Conservation (phyloP, 768 basidiomycete species). For the Pulveroboletus frians region DNA sequence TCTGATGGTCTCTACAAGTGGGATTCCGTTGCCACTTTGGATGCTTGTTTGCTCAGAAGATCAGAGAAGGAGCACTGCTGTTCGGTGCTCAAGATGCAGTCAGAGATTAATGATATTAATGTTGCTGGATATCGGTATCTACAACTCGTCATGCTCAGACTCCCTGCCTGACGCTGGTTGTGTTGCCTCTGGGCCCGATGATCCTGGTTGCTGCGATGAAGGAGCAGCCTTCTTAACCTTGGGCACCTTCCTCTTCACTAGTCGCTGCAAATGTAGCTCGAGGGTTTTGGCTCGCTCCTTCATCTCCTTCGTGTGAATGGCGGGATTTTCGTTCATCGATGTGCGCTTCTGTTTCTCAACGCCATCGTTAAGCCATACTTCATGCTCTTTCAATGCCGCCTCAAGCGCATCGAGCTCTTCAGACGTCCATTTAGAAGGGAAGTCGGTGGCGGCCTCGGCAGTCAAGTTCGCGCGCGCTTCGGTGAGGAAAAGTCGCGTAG, state of each 20-base stretch:
- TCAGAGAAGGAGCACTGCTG: too few species aligned
- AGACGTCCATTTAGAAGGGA: conserved; percentile 75
- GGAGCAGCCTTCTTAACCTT: conserved; percentile 48
- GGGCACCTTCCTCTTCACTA: conserved; percentile 65
- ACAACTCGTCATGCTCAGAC: conserved; percentile 28
- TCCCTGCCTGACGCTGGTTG: conserved; percentile 15
- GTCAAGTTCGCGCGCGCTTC: conserved; percentile 77
- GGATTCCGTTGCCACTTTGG: too few species aligned
- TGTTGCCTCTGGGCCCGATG: conserved; percentile 12
- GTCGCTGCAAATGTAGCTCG: conserved; percentile 65
- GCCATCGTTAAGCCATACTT: conserved; percentile 75
- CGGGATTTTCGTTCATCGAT: conserved; percentile 74
- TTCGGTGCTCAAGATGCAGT: neutral
- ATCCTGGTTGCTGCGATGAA: conserved; percentile 11
- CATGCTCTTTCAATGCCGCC: conserved; percentile 70
- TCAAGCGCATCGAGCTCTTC: conserved; percentile 84
- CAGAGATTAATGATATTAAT: neutral
- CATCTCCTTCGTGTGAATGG: conserved; percentile 83
- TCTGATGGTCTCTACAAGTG: too few species aligned
- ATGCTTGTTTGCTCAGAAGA: too few species aligned
- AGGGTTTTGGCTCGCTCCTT: conserved; percentile 74
- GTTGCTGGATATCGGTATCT: conserved; percentile 9
- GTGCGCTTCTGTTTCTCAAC: conserved; percentile 79
- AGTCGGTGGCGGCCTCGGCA: conserved; percentile 49
- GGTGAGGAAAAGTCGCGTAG: conserved; percentile 75